Evolutionary conservation across 2,329 filamentous ascomycete genomes (phyloP), one percentile per base, ranked within the genome.

Genomic region (Epichloe bromicola): DNA sequence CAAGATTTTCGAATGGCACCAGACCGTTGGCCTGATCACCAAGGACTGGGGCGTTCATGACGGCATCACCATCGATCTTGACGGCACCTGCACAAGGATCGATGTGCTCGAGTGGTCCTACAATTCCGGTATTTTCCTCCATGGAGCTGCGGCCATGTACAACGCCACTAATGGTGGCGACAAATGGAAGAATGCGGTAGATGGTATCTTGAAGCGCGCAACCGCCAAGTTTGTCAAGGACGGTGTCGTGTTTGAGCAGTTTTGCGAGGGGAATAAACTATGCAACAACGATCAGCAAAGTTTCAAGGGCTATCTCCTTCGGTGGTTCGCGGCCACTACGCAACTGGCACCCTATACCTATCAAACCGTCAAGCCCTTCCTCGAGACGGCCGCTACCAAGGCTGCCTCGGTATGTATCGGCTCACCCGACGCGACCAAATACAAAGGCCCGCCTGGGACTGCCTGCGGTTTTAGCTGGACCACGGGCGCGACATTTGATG

Each of bases 271-370:
- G 7, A 65, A 65, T 52, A 67, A 69, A 51, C 71, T 70, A 26
- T 90, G 86, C 72, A 78, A 87, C 67, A 74, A 74, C 55, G 85
- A 89, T 64, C 83, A 88, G 68, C 76, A 76, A 59, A 80, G 75
- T 46, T 89, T 88, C 78, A 89, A 89, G 68, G 85, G 82, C 11
- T 88, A 87, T 64, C 71, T 88, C 26, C 67, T 79, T 26, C 81
- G 85, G 43, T 89, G 83, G 79, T 66, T 83, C 61, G 74, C 78
- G 1, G 69, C 68, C 17, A 75, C 78, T 2, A 66, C 73, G 6
- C 73, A 77, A 61, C 62, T 83, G 59, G 78, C 75, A 1, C 75
- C 80, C 1, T 70, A 72, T 55, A 77, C 74, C 1, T 69, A 66
- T 53, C 65, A 71, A 46, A 65, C 61, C 4, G 74, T 83, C 54